phyloP scores from a whole-genome alignment of 1,139 yeast species.

The Zhuliangozyma blackwelliae region DNA sequence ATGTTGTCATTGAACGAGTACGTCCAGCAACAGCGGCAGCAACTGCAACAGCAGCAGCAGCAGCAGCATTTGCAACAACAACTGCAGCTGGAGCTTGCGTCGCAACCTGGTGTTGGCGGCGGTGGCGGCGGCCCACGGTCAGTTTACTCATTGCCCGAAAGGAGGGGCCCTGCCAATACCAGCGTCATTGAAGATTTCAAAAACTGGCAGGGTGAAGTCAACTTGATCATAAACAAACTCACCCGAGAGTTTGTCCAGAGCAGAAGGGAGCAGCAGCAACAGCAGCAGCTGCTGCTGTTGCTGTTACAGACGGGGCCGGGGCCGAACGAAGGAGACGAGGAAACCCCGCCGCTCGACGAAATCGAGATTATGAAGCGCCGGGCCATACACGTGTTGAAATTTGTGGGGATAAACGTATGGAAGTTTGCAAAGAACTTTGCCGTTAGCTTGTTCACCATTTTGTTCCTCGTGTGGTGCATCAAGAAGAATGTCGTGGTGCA shows the following conservation, averaged over 20 bases:
- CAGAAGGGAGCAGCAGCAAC: constrained; percentile 9
- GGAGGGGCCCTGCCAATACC: constrained; percentile 1
- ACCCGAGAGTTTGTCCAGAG: constrained; percentile 31
- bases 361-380: constrained; percentile 21
- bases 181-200: constrained; percentile 32
- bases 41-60: constrained; percentile 13
- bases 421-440: constrained; percentile 34
- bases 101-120: constrained; percentile 9
- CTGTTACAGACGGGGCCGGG: constrained; percentile 4
- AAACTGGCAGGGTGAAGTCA: constrained; percentile 45
- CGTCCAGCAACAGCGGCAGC: constrained; percentile 32
- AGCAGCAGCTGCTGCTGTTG: constrained; percentile 3
- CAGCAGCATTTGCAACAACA: constrained; percentile 1
- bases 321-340: constrained; percentile 10
- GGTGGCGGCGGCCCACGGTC: constrained; percentile 18
- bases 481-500: constrained; percentile 40
- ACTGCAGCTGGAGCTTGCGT: constrained; percentile 7
- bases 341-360: constrained; percentile 17
- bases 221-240: constrained; percentile 35
- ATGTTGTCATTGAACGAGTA: constrained; percentile 37
- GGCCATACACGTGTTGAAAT: constrained; percentile 19
- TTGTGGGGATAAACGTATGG: constrained; percentile 27
- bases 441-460: constrained; percentile 33
- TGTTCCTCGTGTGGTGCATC: constrained; percentile 42
- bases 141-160: constrained; percentile 22